These are phyloP conservation scores for Apiospora aurea DNA, from an alignment of 2,329 filamentous ascomycete genomes.

Conservation along the genomic window DNA sequence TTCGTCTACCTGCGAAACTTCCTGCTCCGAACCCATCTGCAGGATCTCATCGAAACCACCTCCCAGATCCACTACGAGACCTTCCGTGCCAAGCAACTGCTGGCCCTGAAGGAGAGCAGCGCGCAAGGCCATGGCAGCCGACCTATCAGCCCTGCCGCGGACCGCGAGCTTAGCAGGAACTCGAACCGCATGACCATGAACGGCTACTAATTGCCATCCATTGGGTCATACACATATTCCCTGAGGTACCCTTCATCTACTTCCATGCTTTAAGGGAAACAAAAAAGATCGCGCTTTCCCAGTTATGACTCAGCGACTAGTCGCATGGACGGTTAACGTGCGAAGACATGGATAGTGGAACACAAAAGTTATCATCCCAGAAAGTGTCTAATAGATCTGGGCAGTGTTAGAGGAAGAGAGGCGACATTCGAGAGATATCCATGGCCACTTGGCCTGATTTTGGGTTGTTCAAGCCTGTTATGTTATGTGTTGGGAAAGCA, in stretches of 20 bases:
- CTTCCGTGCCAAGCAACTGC: constrained; percentile 98
- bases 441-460: constrained; percentile 32
- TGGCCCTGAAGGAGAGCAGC: constrained; percentile 98
- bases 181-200: constrained; percentile 99
- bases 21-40: constrained; percentile 95
- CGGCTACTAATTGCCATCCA: constrained; percentile 77
- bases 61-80: constrained; percentile 99
- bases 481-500: constrained; percentile 44
- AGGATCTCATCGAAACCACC: constrained; percentile 98
- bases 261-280: neutral
- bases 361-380: constrained; percentile 18
- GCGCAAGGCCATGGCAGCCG: constrained; percentile 82
- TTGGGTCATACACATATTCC: constrained; percentile 8
- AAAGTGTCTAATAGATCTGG: constrained; percentile 28
- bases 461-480: constrained; percentile 40
- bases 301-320: constrained; percentile 35
- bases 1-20: constrained; percentile 99
- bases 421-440: constrained; percentile 22
- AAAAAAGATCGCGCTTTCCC: constrained; percentile 23
- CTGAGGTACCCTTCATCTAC: constrained; percentile 4
- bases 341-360: constrained; percentile 29
- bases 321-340: constrained; percentile 29
- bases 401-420: constrained; percentile 32
- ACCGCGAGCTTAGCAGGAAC: constrained; percentile 94
- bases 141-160: constrained; percentile 93